phyloP scores from a whole-genome alignment of 169 alveolate species.

The Eimeria falciformis region DNA sequence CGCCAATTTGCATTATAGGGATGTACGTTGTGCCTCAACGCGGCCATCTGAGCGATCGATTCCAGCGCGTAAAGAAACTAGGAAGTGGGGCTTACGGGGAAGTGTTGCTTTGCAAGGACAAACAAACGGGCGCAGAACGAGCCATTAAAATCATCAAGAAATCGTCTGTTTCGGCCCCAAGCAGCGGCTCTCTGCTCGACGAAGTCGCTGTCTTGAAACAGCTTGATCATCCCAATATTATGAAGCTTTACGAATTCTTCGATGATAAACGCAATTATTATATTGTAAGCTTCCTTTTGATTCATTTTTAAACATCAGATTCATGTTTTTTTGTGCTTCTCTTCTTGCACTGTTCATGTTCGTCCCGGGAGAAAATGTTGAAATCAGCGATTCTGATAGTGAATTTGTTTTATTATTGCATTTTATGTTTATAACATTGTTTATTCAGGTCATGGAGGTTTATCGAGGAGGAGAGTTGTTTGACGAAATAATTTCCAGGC shows the following conservation, averaged over 20 bases:
- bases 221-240: slow-evolving; percentile 93
- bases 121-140: slow-evolving; percentile 85
- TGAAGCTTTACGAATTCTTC: slow-evolving; percentile 92
- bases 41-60: slow-evolving; percentile 87
- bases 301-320: neutral
- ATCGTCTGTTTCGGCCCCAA: slow-evolving; percentile 87
- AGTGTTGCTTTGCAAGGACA: slow-evolving; percentile 86
- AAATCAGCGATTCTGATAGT: too few relatives aligned
- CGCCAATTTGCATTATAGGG: neutral
- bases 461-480: slow-evolving; percentile 96
- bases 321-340: neutral
- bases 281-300: slow-evolving; percentile 89
- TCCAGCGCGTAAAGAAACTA: slow-evolving; percentile 87
- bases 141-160: slow-evolving; percentile 94
- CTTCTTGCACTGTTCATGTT: neutral
- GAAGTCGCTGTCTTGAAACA: slow-evolving; percentile 90
- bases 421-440: slow-evolving; percentile 88
- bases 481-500: slow-evolving; percentile 92
- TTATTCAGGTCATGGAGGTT: slow-evolving; percentile 91
- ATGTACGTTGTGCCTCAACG: slow-evolving; percentile 76
- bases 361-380: too few relatives aligned
- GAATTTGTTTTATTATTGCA: slow-evolving; percentile 77
- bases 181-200: slow-evolving; percentile 87
- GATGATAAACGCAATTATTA: slow-evolving; percentile 91
- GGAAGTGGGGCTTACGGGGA: slow-evolving; percentile 96